A percentile compares a stretch with the other conserved stretches of the same genome.
These are phyloP conservation scores for Glycine latifolia DNA, from an alignment of 306 rosid species.

Conservation along the genomic window DNA sequence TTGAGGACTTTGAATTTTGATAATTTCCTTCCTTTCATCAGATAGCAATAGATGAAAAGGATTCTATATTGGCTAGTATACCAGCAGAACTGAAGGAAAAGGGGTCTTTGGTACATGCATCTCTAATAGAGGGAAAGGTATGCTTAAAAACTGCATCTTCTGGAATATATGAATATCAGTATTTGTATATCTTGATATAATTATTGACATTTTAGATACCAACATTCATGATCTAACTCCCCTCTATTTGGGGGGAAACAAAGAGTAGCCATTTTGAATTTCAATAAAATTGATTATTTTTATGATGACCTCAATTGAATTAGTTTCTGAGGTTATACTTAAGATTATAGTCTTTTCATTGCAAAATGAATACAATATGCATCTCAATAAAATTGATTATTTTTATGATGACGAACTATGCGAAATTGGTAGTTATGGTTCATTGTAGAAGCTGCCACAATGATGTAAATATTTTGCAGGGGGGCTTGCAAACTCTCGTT, in stretches of 20 bases:
- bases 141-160: constrained; percentile 28
- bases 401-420: constrained; percentile 16
- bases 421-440: constrained; percentile 39
- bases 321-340: constrained; percentile 13
- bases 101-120: constrained; percentile 68
- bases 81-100: constrained; percentile 75
- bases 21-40: constrained; percentile 44
- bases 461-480: constrained; percentile 58
- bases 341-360: constrained; percentile 30
- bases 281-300: neutral
- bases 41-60: constrained; percentile 83
- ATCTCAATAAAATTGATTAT: too few species aligned
- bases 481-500: constrained; percentile 81
- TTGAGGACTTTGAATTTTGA: constrained; percentile 26
- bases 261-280: constrained; percentile 8
- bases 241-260: neutral
- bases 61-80: constrained; percentile 74
- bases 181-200: neutral
- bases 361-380: neutral
- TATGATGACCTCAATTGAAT: constrained; percentile 17
- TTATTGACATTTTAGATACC: neutral
- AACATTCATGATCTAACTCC: constrained; percentile 16
- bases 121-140: constrained; percentile 87
- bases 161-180: neutral
- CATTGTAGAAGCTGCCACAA: constrained; percentile 45